These are phyloP conservation scores for Melastoma candidum DNA, from an alignment of 441 rosid genomes.

Conservation along the genomic window DNA sequence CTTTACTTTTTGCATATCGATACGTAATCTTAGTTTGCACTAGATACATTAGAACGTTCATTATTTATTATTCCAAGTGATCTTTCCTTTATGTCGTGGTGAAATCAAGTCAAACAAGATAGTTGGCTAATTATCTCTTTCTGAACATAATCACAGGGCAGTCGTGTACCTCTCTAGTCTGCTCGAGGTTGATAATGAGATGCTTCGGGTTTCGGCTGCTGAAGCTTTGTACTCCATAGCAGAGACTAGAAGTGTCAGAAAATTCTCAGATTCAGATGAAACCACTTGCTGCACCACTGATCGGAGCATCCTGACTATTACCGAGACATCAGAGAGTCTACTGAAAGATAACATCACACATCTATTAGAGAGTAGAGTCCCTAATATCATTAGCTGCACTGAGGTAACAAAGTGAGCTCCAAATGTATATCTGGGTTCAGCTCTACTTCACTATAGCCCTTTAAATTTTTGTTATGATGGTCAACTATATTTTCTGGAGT, in stretches of 20 bases:
- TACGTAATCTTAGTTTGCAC: background rate
- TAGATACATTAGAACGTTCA: background rate
- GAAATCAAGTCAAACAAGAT: background rate
- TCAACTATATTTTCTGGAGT: background rate
- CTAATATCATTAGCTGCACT: background rate
- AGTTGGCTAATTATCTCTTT: background rate
- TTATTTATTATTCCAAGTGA: too few relatives aligned
- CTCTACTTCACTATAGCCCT: too few relatives aligned
- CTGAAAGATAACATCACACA: background rate
- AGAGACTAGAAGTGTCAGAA: slow-evolving; percentile 7
- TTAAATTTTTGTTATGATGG: too few relatives aligned
- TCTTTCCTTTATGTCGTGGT: background rate
- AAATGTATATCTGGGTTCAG: background rate
- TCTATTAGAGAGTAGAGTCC: slow-evolving; percentile 1
- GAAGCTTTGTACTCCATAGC: slow-evolving; percentile 10
- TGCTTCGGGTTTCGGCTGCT: slow-evolving; percentile 3
- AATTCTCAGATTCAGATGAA: slow-evolving; percentile 2
- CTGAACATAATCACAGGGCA: slow-evolving; percentile 6
- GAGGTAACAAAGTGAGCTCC: slow-evolving; percentile 6
- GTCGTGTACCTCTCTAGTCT: slow-evolving; percentile 10
- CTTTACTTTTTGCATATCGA: background rate
- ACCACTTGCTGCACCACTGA: background rate
- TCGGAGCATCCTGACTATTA: background rate
- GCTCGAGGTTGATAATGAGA: slow-evolving; percentile 6
- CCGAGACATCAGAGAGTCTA: background rate